Base-by-base conservation (phyloP, 192 early-diverging fungal genomes). In the Mortierella antarctica region DNA sequence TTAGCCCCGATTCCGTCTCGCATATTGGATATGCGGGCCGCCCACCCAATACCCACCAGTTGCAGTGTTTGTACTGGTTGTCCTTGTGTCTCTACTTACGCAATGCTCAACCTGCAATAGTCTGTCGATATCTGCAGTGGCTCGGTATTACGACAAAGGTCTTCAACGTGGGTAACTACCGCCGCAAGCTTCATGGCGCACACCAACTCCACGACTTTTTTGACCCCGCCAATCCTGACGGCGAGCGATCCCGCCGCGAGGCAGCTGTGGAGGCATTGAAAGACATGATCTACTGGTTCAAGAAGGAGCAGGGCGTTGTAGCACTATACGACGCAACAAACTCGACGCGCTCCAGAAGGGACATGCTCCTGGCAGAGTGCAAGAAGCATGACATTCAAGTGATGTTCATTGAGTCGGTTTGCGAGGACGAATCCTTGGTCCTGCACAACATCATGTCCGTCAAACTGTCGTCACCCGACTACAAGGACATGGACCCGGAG, bases 281-380 rank as follows among this genome's bases (percentile, higher is more conserved):
- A 10, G 97, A 99, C 81, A 96, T 99, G 96, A 85, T 98, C 44
- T 74, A 73, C 54, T 99, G 96, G 96, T 95, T 98, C 68, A 88
- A 92, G 59, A 88, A 90, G 66, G 91, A 94, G 39, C 84, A 91
- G 42, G 94, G 91, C 23, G 90, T 93, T 21, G 95, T 99, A 31
- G 97, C 95, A 0, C 85, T 99, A n/a, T 99, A 98, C 73, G 98
- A 99, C 82, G 98, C 97, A 41, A 99, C 98, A 13, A 99, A 99
- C 82, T 95, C 96, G 44, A 99, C 98, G 4, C 86, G 80, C 11
- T 89, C 92, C 39, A 87, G 98, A 64, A 83, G 98, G 62, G 75
- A 87, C 63, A 87, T 90, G 82, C 87, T 98, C 17, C 72, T 91
- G 44, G 88, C 94, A n/a, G 78, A 85, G 44, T 94, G 93, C 70